phyloP scores from a whole-genome alignment of 495 filamentous ascomycete species.

The Trichoderma virens region DNA sequence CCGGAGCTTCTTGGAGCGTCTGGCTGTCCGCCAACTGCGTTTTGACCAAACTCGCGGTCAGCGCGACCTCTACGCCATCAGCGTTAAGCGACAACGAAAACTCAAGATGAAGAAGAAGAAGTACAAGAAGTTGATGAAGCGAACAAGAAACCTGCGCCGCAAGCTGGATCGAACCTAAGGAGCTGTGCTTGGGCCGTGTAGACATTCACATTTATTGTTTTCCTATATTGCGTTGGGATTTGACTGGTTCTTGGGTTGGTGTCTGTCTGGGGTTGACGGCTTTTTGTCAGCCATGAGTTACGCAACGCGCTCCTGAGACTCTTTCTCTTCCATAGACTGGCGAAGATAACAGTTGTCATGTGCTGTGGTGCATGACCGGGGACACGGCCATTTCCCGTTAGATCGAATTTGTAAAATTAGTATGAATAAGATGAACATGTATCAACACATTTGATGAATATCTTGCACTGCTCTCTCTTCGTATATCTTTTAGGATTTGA shows the following conservation, averaged over 20 bases:
- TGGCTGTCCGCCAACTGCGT: conserved; percentile 40
- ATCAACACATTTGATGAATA: background rate
- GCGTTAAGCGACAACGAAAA: conserved; percentile 79
- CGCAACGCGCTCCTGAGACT: conserved; percentile 2
- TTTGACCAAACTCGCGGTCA: conserved; percentile 37
- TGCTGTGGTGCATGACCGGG: background rate
- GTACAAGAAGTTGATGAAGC: conserved; percentile 97
- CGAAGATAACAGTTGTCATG: background rate
- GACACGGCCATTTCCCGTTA: background rate
- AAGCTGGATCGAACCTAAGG: conserved; percentile 62
- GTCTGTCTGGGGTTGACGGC: conserved; percentile 4
- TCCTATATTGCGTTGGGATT: conserved; percentile 3
- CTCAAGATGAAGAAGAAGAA: conserved; percentile 99
- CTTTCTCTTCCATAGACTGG: conserved; percentile 4
- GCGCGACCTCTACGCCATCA: conserved; percentile 57
- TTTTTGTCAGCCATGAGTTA: conserved; percentile 8
- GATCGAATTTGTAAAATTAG: background rate
- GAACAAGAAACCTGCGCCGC: conserved; percentile 80
- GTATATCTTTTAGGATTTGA: no score
- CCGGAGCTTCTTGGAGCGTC: conserved; percentile 42
- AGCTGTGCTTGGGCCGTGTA: conserved; percentile 1
- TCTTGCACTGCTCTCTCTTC: background rate
- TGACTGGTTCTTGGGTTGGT: conserved; percentile 2
- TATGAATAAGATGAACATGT: conserved; percentile 8
- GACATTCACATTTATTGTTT: background rate